phyloP scores from a whole-genome alignment of 345 rosid genomes.

The Rhodamnia rubescens region DNA sequence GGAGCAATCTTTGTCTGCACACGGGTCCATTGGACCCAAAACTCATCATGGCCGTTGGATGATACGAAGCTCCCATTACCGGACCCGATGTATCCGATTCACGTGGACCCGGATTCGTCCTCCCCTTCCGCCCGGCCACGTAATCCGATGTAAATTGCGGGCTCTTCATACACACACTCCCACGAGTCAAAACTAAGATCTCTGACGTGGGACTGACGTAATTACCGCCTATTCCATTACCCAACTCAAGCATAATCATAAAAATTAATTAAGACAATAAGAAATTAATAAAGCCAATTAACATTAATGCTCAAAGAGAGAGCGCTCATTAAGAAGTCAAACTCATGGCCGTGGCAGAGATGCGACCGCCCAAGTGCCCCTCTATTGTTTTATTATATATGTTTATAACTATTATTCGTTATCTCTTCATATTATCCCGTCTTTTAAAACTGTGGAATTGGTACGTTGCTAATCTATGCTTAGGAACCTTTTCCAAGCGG shows the following conservation, averaged over 20 bases:
- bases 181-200: background rate
- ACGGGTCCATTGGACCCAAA: background rate
- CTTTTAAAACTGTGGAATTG: background rate
- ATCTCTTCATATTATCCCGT: background rate
- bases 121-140: background rate
- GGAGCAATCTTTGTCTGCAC: background rate
- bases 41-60: background rate
- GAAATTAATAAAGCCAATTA: background rate
- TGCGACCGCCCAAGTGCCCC: background rate
- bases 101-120: background rate
- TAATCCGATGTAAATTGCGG: background rate
- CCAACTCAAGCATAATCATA: background rate
- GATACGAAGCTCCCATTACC: background rate
- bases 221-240: background rate
- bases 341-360: background rate
- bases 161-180: background rate
- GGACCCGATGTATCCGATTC: background rate
- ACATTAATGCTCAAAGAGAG: background rate
- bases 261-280: background rate
- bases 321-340: background rate
- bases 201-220: background rate
- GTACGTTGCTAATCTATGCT: background rate
- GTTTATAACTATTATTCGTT: too few relatives aligned
- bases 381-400: too few relatives aligned
- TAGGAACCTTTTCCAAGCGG: background rate